Percentiles rank a stretch among this genome's conserved stretches.
Conservation (phyloP, 2,329 filamentous ascomycete genomes). For the Scytalidium lignicola region DNA sequence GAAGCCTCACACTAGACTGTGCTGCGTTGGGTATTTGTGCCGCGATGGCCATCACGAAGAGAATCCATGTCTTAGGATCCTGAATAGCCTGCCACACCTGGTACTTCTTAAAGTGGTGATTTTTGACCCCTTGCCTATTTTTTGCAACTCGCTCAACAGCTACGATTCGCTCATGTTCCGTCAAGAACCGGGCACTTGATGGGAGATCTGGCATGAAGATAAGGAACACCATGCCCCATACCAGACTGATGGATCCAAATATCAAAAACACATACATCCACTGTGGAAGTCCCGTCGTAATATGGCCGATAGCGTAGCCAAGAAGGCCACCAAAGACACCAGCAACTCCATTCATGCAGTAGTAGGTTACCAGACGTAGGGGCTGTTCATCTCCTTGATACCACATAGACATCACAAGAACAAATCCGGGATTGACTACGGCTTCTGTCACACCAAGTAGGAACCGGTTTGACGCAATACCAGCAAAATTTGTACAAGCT, state of each 20-base stretch:
- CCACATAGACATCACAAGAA: slow-evolving; percentile 34
- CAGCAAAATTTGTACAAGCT: slow-evolving; percentile 25
- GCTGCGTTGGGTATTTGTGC: slow-evolving; percentile 26
- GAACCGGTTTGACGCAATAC: slow-evolving; percentile 26
- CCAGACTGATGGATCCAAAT: slow-evolving; percentile 27
- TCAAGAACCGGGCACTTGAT: slow-evolving; percentile 45
- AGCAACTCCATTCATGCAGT: slow-evolving; percentile 33
- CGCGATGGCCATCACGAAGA: slow-evolving; percentile 12
- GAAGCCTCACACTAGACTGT: slow-evolving; percentile 1
- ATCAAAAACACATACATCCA: slow-evolving; percentile 34
- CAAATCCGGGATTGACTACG: slow-evolving; percentile 31
- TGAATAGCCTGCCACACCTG: slow-evolving; percentile 10
- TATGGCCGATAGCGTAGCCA: slow-evolving; percentile 28
- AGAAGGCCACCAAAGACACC: slow-evolving; percentile 29
- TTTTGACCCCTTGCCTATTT: slow-evolving; percentile 23
- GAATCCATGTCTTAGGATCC: slow-evolving; percentile 13
- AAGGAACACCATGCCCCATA: slow-evolving; percentile 18
- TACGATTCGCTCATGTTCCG: slow-evolving; percentile 34
- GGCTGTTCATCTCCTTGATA: slow-evolving; percentile 34
- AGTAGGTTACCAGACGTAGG: slow-evolving; percentile 32
- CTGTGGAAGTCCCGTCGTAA: slow-evolving; percentile 21
- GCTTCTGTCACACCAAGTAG: slow-evolving; percentile 28
- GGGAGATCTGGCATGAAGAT: slow-evolving; percentile 21
- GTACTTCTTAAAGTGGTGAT: slow-evolving; percentile 7
- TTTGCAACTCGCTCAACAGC: slow-evolving; percentile 21